Conservation (phyloP, 2,329 filamentous ascomycete genomes). For the Cytospora piceicola region DNA sequence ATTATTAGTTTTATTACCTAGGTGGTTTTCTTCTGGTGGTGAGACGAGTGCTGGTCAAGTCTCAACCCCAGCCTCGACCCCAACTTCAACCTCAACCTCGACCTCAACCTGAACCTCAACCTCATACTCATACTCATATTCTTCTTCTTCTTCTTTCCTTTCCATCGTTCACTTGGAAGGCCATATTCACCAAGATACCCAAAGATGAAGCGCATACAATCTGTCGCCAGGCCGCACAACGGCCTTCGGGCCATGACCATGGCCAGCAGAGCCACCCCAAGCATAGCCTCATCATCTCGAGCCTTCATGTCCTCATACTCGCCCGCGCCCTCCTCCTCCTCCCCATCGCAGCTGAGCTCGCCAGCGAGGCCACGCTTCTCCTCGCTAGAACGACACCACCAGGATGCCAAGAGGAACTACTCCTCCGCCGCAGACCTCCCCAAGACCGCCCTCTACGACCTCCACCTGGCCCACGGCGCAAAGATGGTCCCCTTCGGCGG, state of each 20-base stretch:
- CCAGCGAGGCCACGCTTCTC: neutral
- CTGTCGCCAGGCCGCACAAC: conserved; percentile 15
- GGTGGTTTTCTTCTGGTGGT: neutral
- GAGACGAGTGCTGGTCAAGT: neutral
- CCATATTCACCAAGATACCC: neutral
- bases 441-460: conserved; percentile 43
- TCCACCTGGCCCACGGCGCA: conserved; percentile 68
- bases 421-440: conserved; percentile 22
- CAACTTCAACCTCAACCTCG: no score
- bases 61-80: neutral
- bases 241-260: conserved; percentile 9
- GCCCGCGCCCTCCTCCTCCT: conserved; percentile 1
- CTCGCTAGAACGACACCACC: neutral
- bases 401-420: conserved; percentile 18
- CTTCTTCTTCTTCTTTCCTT: neutral
- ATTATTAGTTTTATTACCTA: neutral
- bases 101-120: no score
- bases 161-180: neutral
- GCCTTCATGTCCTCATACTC: conserved; percentile 15
- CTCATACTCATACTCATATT: neutral
- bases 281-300: conserved; percentile 11
- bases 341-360: neutral
- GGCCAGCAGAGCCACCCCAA: conserved; percentile 10
- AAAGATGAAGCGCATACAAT: conserved; percentile 24
- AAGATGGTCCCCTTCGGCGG: conserved; percentile 98